These are phyloP conservation scores for Camelina laxa DNA, from an alignment of 345 rosid genomes.

Conservation along the genomic window DNA sequence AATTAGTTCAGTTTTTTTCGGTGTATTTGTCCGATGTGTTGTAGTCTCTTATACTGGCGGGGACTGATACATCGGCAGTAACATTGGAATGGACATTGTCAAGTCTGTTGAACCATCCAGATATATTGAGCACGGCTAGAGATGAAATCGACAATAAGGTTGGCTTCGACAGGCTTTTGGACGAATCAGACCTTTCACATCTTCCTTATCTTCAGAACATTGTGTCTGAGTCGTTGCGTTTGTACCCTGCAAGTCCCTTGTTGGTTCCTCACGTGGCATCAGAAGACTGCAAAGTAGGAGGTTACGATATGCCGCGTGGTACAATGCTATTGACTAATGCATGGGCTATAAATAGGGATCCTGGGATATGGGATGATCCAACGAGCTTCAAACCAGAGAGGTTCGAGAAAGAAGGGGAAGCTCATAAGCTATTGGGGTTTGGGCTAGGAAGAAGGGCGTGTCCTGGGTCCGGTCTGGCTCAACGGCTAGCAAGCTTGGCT, in stretches of 20 bases:
- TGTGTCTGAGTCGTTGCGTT: slow-evolving; percentile 49
- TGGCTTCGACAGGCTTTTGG: slow-evolving; percentile 39
- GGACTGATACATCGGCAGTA: slow-evolving; percentile 52
- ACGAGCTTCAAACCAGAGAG: slow-evolving; percentile 37
- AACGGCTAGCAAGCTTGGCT: slow-evolving; percentile 44
- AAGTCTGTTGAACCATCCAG: slow-evolving; percentile 46
- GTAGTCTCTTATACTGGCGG: slow-evolving; percentile 47
- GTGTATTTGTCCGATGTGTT: neutral
- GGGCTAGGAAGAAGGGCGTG: slow-evolving; percentile 60
- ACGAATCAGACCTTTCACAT: slow-evolving; percentile 45
- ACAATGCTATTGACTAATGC: slow-evolving; percentile 39
- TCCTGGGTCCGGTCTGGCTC: slow-evolving; percentile 52
- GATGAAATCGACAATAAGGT: slow-evolving; percentile 36
- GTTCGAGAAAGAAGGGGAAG: slow-evolving; percentile 38
- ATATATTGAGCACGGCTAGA: slow-evolving; percentile 45
- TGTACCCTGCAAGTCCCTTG: slow-evolving; percentile 49
- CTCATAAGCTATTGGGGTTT: slow-evolving; percentile 44
- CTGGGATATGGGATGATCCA: slow-evolving; percentile 40
- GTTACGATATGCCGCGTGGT: slow-evolving; percentile 46
- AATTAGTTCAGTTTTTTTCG: neutral
- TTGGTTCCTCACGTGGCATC: slow-evolving; percentile 46
- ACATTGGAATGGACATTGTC: slow-evolving; percentile 59
- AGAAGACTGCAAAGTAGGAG: slow-evolving; percentile 45
- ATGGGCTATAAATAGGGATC: slow-evolving; percentile 40
- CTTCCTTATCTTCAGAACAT: slow-evolving; percentile 51